phyloP scores from a whole-genome alignment of 352 stramenopile genomes.

The Phytophthora crassamura region DNA sequence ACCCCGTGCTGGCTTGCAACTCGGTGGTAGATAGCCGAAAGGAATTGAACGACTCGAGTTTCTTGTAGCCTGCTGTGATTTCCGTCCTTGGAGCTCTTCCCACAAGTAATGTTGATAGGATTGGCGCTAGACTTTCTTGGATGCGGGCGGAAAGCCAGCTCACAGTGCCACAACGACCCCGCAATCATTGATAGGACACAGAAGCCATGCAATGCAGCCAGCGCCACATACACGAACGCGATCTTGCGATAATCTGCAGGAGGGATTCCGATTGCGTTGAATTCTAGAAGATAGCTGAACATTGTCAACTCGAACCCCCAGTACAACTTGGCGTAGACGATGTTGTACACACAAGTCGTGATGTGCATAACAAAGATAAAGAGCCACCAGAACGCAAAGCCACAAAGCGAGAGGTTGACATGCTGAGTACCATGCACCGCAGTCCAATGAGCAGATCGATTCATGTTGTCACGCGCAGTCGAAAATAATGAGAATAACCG shows the following conservation, averaged over 20 bases:
- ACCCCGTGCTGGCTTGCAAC: conserved; percentile 1
- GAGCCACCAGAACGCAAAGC: conserved; percentile 35
- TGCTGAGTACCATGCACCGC: conserved; percentile 2
- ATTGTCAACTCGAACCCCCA: conserved; percentile 24
- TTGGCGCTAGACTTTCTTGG: not conserved
- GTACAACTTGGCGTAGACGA: conserved; percentile 27
- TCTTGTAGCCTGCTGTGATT: not conserved
- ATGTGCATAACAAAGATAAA: conserved; percentile 17
- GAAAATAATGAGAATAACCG: no score
- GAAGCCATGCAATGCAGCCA: conserved; percentile 26
- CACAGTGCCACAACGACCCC: conserved; percentile 11
- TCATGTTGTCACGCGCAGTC: no score
- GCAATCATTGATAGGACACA: conserved; percentile 21
- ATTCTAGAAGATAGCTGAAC: conserved; percentile 21
- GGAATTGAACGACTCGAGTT: not conserved
- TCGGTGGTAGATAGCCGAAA: conserved; percentile 7
- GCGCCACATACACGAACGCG: conserved; percentile 22
- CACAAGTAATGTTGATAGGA: not conserved
- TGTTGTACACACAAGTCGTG: conserved; percentile 21
- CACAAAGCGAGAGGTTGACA: conserved; percentile 9
- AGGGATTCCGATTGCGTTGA: conserved; percentile 28
- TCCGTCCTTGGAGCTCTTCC: not conserved
- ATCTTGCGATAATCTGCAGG: conserved; percentile 18
- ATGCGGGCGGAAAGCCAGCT: conserved; percentile 6
- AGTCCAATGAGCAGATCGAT: not conserved